Conservation (phyloP, 2,329 filamentous ascomycete species). For the Cordyceps tenuipes region DNA sequence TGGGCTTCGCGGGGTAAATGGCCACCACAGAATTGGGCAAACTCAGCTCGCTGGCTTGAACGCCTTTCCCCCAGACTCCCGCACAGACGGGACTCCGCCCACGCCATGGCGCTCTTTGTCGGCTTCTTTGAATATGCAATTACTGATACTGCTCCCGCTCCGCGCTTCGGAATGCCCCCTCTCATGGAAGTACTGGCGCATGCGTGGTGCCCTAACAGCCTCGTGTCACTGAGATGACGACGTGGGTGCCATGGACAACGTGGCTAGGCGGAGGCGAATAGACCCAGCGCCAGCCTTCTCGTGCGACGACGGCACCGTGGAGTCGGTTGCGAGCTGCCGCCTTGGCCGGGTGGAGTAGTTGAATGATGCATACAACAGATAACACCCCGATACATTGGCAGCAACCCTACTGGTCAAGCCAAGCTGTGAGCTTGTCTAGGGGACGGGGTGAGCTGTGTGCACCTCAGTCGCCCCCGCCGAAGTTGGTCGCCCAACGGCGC, state of each 20-base stretch:
- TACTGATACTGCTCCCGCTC: not conserved
- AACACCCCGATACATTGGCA: not conserved
- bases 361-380: not conserved
- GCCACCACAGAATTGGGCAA: not conserved
- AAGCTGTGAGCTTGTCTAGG: not conserved
- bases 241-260: not conserved
- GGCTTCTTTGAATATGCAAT: constrained; percentile 14
- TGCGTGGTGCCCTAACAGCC: not conserved
- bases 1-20: constrained; percentile 4
- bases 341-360: not conserved
- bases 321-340: not conserved
- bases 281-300: not conserved
- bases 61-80: not conserved
- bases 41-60: not conserved
- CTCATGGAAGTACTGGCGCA: not conserved
- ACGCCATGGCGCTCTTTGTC: not conserved
- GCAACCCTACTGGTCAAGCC: not conserved
- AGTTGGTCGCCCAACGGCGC: not conserved
- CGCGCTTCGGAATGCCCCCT: not conserved
- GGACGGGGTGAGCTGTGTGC: too few species aligned
- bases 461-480: not conserved
- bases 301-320: not conserved
- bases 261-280: not conserved
- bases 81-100: constrained; percentile 2
- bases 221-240: not conserved